Evolutionary conservation across 2,329 filamentous ascomycete genomes (phyloP).

Genomic region (Sodiomyces alkalinus): DNA sequence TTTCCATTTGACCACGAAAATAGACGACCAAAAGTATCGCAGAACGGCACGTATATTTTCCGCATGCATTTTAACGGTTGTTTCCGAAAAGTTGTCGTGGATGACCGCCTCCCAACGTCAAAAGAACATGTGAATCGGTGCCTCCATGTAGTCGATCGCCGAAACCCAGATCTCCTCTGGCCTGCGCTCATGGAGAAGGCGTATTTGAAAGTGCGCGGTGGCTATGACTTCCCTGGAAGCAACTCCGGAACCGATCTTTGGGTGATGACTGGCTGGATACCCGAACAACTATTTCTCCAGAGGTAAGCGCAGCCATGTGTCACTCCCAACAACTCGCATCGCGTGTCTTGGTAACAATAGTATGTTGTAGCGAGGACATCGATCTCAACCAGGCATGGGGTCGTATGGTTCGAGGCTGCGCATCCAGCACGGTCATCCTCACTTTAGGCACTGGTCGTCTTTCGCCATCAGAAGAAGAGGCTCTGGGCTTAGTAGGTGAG

Average conservation of each 20-base stretch:
- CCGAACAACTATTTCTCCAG: slow-evolving; percentile 86
- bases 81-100: slow-evolving; percentile 72
- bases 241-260: slow-evolving; percentile 93
- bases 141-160: slow-evolving; percentile 76
- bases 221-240: slow-evolving; percentile 94
- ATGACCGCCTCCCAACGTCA: slow-evolving; percentile 73
- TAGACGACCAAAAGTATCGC: slow-evolving; percentile 46
- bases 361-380: slow-evolving; percentile 49
- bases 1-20: slow-evolving; percentile 55
- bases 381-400: slow-evolving; percentile 65
- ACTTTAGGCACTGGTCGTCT: slow-evolving; percentile 84
- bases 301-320: too few relatives aligned
- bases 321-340: too few relatives aligned
- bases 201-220: slow-evolving; percentile 86
- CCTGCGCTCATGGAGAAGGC: slow-evolving; percentile 90
- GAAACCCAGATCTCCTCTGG: slow-evolving; percentile 72
- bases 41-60: slow-evolving; percentile 79
- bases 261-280: slow-evolving; percentile 90
- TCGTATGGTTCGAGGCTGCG: slow-evolving; percentile 59
- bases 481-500: slow-evolving; percentile 70
- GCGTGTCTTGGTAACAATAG: too few relatives aligned
- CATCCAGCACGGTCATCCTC: slow-evolving; percentile 66
- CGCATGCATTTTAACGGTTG: slow-evolving; percentile 95
- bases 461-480: slow-evolving; percentile 58
- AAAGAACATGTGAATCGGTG: slow-evolving; percentile 46